Evolutionary conservation across 2,329 filamentous ascomycete genomes (phyloP).

Genomic region (Monosporascus cannonballus): DNA sequence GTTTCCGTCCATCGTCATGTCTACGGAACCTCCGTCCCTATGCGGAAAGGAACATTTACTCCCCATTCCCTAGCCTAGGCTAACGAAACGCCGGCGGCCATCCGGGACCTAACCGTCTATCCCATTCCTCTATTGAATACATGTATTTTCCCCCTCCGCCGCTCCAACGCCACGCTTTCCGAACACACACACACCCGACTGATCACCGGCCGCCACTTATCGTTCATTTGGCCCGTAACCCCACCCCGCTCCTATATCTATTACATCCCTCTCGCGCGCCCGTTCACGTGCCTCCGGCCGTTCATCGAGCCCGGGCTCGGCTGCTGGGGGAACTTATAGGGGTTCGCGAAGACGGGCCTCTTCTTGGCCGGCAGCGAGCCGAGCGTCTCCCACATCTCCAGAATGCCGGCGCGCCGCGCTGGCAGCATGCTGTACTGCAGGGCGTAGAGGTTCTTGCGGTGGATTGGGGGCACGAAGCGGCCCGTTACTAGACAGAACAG

Average conservation of each 20-base stretch:
- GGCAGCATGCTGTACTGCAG: slow-evolving; percentile 98
- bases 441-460: slow-evolving; percentile 89
- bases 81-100: too few relatives aligned
- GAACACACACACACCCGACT: too few relatives aligned
- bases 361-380: slow-evolving; percentile 44
- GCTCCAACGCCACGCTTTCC: too few relatives aligned
- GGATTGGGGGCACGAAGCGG: slow-evolving; percentile 89
- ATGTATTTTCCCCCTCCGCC: too few relatives aligned
- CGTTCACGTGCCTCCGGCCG: slow-evolving; percentile 19
- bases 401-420: slow-evolving; percentile 68
- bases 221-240: too few relatives aligned
- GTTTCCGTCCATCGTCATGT: too few relatives aligned
- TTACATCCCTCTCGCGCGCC: slow-evolving; percentile 14
- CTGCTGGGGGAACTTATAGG: slow-evolving; percentile 11
- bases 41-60: too few relatives aligned
- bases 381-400: slow-evolving; percentile 77
- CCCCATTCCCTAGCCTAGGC: too few relatives aligned
- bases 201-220: too few relatives aligned
- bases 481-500: slow-evolving; percentile 84
- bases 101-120: too few relatives aligned
- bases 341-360: slow-evolving; percentile 29
- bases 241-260: neutral
- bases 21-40: too few relatives aligned
- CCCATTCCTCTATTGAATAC: too few relatives aligned
- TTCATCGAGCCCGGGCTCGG: slow-evolving; percentile 3